Evolutionary conservation across 2,329 filamentous ascomycete genomes (phyloP).

Genomic region (Microsporum audouinii): DNA sequence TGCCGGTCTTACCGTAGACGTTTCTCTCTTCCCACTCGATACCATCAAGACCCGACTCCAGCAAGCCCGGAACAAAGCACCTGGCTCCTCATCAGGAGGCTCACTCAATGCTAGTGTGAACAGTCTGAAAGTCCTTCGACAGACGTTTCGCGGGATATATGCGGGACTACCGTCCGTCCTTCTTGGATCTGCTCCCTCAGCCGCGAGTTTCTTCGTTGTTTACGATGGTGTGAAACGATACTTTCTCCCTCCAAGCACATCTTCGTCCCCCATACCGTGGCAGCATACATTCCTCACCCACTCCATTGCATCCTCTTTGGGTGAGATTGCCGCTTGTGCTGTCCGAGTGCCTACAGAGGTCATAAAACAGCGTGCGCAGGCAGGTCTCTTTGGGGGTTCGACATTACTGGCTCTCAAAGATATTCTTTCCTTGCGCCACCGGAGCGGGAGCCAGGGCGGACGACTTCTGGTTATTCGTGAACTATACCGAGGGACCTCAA

Average conservation of each 20-base stretch:
- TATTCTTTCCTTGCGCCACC: slow-evolving; percentile 48
- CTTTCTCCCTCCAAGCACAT: slow-evolving; percentile 30
- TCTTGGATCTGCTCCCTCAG: slow-evolving; percentile 82
- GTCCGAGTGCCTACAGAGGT: slow-evolving; percentile 93
- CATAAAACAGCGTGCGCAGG: slow-evolving; percentile 92
- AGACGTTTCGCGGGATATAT: slow-evolving; percentile 87
- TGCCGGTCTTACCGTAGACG: slow-evolving; percentile 90
- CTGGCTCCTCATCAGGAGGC: slow-evolving; percentile 15
- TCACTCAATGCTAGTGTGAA: slow-evolving; percentile 13
- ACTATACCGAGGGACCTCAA: slow-evolving; percentile 80
- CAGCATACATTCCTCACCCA: slow-evolving; percentile 44
- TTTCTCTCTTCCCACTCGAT: slow-evolving; percentile 94
- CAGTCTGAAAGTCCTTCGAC: slow-evolving; percentile 46
- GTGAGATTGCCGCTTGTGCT: slow-evolving; percentile 84
- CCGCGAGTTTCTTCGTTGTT: slow-evolving; percentile 93
- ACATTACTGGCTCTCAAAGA: slow-evolving; percentile 55
- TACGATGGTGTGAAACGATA: slow-evolving; percentile 65
- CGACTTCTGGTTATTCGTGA: slow-evolving; percentile 57
- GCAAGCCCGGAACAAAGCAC: slow-evolving; percentile 31
- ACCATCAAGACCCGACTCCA: slow-evolving; percentile 97
- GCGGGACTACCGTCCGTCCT: slow-evolving; percentile 80
- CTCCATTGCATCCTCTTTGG: slow-evolving; percentile 74
- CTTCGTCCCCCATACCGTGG: slow-evolving; percentile 23
- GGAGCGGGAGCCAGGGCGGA: slow-evolving; percentile 15
- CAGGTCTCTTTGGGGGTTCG: slow-evolving; percentile 63